A percentile compares a stretch with the other conserved stretches of the same genome.
Evolutionary conservation across 1,284 basidiomycete species (phyloP).

Genomic region (Termitomyces sp.): DNA sequence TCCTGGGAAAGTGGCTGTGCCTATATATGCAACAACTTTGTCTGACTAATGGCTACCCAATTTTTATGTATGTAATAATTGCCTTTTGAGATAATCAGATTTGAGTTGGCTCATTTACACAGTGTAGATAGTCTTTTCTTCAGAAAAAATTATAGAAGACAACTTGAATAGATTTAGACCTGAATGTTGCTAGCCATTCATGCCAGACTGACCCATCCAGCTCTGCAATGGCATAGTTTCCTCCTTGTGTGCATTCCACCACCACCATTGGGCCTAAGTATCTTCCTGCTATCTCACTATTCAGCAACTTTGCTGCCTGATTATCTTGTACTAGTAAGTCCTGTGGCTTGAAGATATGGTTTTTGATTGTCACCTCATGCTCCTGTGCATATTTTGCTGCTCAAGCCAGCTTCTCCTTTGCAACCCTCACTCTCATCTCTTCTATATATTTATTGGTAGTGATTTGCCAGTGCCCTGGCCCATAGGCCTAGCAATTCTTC

Average conservation of each 20-base stretch:
- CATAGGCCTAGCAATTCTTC: background rate
- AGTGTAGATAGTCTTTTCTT: too few relatives aligned
- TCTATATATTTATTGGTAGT: background rate
- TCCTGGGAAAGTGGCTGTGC: too few relatives aligned
- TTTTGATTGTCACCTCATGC: background rate
- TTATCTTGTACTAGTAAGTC: background rate
- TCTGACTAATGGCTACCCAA: too few relatives aligned
- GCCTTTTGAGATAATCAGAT: too few relatives aligned
- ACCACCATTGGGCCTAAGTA: background rate
- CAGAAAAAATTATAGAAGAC: too few relatives aligned
- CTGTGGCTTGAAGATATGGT: background rate
- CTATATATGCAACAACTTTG: too few relatives aligned
- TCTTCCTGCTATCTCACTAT: background rate
- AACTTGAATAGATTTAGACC: too few relatives aligned
- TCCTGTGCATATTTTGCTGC: background rate
- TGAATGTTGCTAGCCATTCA: too few relatives aligned
- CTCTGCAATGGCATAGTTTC: background rate
- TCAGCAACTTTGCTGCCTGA: background rate
- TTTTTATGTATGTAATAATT: too few relatives aligned
- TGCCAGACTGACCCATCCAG: background rate
- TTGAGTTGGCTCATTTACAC: too few relatives aligned
- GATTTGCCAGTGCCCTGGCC: background rate
- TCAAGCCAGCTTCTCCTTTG: background rate
- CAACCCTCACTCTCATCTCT: background rate
- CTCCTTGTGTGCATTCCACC: background rate